Conservation (phyloP, 2,329 filamentous ascomycete species). For the Aspergillus novoparasiticus region DNA sequence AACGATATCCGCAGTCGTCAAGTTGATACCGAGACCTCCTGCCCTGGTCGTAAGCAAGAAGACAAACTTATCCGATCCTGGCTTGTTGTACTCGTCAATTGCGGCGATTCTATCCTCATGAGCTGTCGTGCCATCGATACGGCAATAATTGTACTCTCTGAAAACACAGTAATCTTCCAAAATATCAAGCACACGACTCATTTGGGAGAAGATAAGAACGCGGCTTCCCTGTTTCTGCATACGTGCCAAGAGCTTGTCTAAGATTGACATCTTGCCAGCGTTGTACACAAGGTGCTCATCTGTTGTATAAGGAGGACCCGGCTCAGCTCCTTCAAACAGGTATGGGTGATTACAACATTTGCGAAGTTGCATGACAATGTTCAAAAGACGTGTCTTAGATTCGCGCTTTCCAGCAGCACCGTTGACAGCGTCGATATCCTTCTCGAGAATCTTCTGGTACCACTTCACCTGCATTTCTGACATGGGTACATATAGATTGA, state of each 20-base stretch:
- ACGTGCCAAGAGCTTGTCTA: constrained; percentile 85
- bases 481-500: constrained; percentile 98
- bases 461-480: constrained; percentile 99
- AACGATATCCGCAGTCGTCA: constrained; percentile 93
- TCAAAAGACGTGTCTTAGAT: constrained; percentile 93
- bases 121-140: constrained; percentile 94
- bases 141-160: constrained; percentile 90
- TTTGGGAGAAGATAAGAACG: constrained; percentile 98
- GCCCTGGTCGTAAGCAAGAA: constrained; percentile 95
- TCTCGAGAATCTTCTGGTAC: constrained; percentile 99
- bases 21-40: constrained; percentile 93
- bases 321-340: constrained; percentile 94
- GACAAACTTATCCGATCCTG: constrained; percentile 92
- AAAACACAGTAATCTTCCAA: constrained; percentile 98
- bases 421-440: constrained; percentile 98
- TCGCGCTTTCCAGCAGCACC: constrained; percentile 94
- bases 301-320: constrained; percentile 95
- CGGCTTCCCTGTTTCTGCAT: constrained; percentile 86
- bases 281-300: constrained; percentile 95
- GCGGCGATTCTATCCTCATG: constrained; percentile 97
- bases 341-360: constrained; percentile 99
- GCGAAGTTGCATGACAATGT: constrained; percentile 98
- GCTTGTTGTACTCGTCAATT: constrained; percentile 98
- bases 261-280: constrained; percentile 94
- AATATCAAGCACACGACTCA: constrained; percentile 96